A percentile compares a stretch with the other conserved stretches of the same genome.
Conservation (phyloP, 768 basidiomycete species). For the Lyophyllum shimeji region DNA sequence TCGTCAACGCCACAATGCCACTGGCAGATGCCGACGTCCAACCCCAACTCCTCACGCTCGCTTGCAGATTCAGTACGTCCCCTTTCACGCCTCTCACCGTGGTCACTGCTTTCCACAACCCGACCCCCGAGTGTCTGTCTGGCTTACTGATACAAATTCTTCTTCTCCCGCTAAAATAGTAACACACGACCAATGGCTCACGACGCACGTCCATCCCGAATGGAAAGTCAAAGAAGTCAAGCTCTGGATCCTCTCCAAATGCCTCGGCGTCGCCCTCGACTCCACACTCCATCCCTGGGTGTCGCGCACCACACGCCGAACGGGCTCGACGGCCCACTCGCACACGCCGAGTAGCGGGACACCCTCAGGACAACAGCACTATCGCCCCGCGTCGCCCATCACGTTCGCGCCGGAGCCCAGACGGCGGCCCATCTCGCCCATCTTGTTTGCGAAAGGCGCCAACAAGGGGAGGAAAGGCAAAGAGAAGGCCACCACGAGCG, state of each 20-base stretch:
- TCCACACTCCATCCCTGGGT: constrained; percentile 16
- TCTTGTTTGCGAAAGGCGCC: constrained; percentile 35
- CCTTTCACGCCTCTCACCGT: neutral
- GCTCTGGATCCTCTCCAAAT: constrained; percentile 59
- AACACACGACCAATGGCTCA: constrained; percentile 74
- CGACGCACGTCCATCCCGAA: constrained; percentile 60
- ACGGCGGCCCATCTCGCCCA: constrained; percentile 40
- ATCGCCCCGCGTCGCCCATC: constrained; percentile 63
- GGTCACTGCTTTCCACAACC: neutral
- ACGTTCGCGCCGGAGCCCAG: constrained; percentile 57
- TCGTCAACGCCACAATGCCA: constrained; percentile 3
- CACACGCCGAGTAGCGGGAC: neutral
- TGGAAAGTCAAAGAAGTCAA: constrained; percentile 68
- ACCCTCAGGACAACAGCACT: constrained; percentile 11
- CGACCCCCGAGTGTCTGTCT: too few relatives aligned
- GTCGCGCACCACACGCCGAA: constrained; percentile 11
- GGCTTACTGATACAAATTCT: neutral
- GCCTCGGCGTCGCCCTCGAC: constrained; percentile 37
- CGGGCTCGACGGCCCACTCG: constrained; percentile 13
- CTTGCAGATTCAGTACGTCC: constrained; percentile 57
- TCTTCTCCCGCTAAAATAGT: constrained; percentile 45
- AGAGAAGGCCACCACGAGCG: neutral
- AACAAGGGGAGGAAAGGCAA: neutral
- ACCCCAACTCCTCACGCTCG: constrained; percentile 36
- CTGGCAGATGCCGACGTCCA: constrained; percentile 8